These are phyloP conservation scores for Phytopythium helicoides DNA, from an alignment of 352 stramenopile genomes.

Conservation along the genomic window DNA sequence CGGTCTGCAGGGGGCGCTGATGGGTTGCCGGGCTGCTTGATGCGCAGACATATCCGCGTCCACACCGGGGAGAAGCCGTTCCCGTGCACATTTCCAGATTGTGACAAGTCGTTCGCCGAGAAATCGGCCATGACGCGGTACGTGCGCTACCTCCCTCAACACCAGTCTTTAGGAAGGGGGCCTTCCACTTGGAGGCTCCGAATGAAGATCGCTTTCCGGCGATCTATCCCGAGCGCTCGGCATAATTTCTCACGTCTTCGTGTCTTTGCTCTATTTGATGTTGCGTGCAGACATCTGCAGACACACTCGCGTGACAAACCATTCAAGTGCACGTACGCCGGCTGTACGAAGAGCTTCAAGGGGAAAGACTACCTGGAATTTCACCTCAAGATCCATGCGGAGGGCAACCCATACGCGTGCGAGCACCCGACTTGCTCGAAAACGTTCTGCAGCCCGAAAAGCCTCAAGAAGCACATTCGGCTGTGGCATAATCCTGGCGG, in stretches of 20 bases:
- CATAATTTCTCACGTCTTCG: background rate
- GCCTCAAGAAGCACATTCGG: slow-evolving; percentile 80
- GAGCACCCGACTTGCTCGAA: slow-evolving; percentile 80
- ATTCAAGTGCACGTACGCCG: slow-evolving; percentile 83
- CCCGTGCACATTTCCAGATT: slow-evolving; percentile 74
- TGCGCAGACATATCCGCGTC: slow-evolving; percentile 74
- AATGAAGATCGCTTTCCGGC: slow-evolving; percentile 2
- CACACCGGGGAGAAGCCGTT: slow-evolving; percentile 89
- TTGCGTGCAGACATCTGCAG: slow-evolving; percentile 59
- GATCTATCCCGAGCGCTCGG: background rate
- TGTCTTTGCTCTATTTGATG: slow-evolving; percentile 3
- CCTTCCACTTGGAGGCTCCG: background rate
- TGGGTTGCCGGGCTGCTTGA: background rate
- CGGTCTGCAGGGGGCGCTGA: background rate
- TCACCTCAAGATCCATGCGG: slow-evolving; percentile 81
- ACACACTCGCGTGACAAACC: slow-evolving; percentile 84
- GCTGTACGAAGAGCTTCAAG: slow-evolving; percentile 88
- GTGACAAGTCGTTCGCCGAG: slow-evolving; percentile 87
- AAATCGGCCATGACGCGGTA: slow-evolving; percentile 87
- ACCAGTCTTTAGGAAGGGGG: background rate
- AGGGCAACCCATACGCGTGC: slow-evolving; percentile 79
- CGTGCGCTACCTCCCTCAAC: background rate
- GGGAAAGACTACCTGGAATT: slow-evolving; percentile 86
- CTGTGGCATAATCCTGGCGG: slow-evolving; percentile 80
- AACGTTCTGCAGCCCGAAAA: slow-evolving; percentile 84